Base-by-base conservation (phyloP, 495 filamentous ascomycete species). In the Penicillium antarcticum region DNA sequence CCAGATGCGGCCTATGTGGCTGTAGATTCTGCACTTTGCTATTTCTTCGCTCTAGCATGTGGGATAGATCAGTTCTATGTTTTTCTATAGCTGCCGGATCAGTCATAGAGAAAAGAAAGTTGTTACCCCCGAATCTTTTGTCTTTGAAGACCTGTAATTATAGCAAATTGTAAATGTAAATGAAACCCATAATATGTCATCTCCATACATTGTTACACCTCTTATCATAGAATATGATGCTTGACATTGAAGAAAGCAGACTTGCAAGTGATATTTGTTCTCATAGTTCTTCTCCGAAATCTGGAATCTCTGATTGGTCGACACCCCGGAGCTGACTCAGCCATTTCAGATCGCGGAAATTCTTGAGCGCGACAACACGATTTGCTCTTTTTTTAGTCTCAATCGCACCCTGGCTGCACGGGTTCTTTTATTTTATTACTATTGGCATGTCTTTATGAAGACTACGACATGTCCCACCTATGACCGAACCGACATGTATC, bases 401-500 rank as follows among this genome's bases (percentile, higher is more conserved):
- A 23, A 19, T 41, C 9, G 21, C 17, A 29, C 38, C 37, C 17
- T 24, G 37, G 33, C 41, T 16, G 5, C 23, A 33, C 31, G 31
- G 37, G 26, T 29, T 29, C 36, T 16, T 13, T 33, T 12, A 16
- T 4, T 8, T 51, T 16, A 24, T 19, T 26, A 35, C 7, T 26
- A 36, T 26, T 29, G 18, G 45, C 18, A 18, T 18, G 40, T 13
- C 33, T 40, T 8, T 29, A 18, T 21, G 18, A 23, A 40, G 32
- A 33, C 9, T 23, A 12, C 41, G 58, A 46, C 45, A 67, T 69
- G 65, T 49, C 37, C n/a, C 34, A 32, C 51, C 45, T 42, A 39
- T 67, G 59, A 66, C 39, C 45, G 48, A 48, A 52, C 57, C 70
- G 72, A 69, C 47, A 75, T 75, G 72, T 58, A 55, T 61, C 66